These are phyloP conservation scores for Lithospermum erythrorhizon DNA, from an alignment of 257 asterid genomes.

Conservation along the genomic window DNA sequence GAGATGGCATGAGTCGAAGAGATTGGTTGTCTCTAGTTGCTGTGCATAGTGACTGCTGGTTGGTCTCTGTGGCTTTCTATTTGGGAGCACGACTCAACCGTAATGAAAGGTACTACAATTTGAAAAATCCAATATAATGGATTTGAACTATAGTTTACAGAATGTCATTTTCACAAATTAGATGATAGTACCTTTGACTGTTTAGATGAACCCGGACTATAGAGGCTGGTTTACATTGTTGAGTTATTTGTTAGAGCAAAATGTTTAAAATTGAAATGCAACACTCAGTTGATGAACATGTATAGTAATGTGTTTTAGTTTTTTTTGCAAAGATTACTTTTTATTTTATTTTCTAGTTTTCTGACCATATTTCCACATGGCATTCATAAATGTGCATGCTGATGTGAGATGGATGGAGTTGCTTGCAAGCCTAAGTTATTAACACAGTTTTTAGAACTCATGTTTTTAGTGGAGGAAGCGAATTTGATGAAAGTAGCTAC, in stretches of 20 bases:
- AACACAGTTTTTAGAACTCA: neutral
- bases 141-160: neutral
- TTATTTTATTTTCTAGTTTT: neutral
- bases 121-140: neutral
- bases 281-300: neutral
- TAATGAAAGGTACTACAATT: conserved; percentile 50
- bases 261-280: neutral
- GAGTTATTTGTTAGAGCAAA: neutral
- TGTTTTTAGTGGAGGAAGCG: neutral
- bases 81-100: conserved; percentile 83
- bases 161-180: neutral
- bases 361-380: neutral
- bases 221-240: neutral
- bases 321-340: neutral
- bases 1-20: conserved; percentile 84
- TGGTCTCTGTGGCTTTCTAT: conserved; percentile 86
- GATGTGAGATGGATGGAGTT: neutral
- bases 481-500: neutral
- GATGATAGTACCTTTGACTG: neutral
- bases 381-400: neutral
- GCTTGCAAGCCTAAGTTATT: neutral
- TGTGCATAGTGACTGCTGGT: conserved; percentile 93
- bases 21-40: conserved; percentile 94
- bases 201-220: neutral
- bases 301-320: neutral